Evolutionary conservation across 2,329 filamentous ascomycete genomes (phyloP).

Genomic region (Claviceps capensis): DNA sequence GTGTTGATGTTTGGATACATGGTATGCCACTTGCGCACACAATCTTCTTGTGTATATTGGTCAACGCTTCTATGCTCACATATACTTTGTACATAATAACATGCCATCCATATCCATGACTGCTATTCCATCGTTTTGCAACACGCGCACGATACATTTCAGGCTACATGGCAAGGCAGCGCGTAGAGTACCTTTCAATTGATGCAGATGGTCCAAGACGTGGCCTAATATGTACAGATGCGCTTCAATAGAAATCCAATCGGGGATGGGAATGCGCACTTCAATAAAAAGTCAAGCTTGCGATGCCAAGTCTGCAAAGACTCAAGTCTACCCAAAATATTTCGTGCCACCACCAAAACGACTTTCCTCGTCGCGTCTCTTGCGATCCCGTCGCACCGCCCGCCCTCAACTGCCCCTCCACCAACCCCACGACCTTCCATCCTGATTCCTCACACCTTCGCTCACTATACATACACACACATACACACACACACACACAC

Average conservation of each 20-base stretch:
- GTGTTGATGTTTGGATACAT: neutral
- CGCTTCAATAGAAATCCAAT: too few species aligned
- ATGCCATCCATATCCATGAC: neutral
- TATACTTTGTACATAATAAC: neutral
- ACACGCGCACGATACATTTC: neutral
- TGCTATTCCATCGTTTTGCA: neutral
- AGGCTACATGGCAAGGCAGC: neutral
- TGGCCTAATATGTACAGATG: too few species aligned
- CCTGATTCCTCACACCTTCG: neutral
- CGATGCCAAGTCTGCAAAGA: too few species aligned
- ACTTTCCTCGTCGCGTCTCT: too few species aligned
- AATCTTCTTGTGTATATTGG: neutral
- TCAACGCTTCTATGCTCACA: neutral
- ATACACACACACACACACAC: neutral
- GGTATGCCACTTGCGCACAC: neutral
- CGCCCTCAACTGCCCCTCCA: too few species aligned
- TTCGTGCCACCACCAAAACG: too few species aligned
- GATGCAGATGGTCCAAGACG: too few species aligned
- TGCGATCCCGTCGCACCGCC: too few species aligned
- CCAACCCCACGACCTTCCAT: neutral
- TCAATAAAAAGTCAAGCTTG: too few species aligned
- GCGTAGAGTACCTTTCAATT: too few species aligned
- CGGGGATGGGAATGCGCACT: too few species aligned
- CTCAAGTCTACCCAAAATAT: too few species aligned
- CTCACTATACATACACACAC: neutral